A percentile compares a stretch with the other conserved stretches of the same genome.
phyloP scores from a whole-genome alignment of 352 stramenopile species.

The Phytophthora tentaculata region DNA sequence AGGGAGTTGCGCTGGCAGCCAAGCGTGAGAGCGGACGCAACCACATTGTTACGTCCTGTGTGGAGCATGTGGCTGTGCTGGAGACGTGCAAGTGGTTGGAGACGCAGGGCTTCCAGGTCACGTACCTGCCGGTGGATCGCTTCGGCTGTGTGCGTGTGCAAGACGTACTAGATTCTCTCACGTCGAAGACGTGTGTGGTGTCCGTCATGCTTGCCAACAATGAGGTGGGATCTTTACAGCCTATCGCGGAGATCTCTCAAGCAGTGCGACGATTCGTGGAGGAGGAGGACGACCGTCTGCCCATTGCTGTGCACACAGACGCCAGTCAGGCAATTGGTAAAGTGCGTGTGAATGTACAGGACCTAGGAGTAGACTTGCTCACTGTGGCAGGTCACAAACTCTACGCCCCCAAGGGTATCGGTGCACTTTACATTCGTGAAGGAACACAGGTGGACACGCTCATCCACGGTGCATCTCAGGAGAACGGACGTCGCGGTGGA shows the following conservation, averaged over 20 bases:
- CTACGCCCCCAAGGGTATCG: conserved; percentile 95
- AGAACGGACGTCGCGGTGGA: conserved; percentile 92
- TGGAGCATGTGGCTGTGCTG: conserved; percentile 96
- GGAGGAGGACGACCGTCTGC: conserved; percentile 32
- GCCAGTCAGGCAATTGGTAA: conserved; percentile 97
- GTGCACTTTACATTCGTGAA: conserved; percentile 76
- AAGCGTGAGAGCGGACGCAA: conserved; percentile 36
- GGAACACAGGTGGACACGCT: conserved; percentile 65
- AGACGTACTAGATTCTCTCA: conserved; percentile 87
- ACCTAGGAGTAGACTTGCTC: conserved; percentile 93
- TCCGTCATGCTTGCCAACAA: conserved; percentile 99
- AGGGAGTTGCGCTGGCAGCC: conserved; percentile 57
- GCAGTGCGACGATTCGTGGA: conserved; percentile 45
- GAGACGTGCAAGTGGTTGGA: conserved; percentile 76
- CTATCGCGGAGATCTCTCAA: conserved; percentile 88
- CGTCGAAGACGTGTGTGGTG: conserved; percentile 90
- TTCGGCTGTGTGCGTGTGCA: conserved; percentile 57
- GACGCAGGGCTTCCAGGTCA: conserved; percentile 69
- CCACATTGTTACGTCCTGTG: conserved; percentile 93
- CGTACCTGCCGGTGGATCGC: conserved; percentile 68
- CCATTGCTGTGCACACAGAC: conserved; percentile 96
- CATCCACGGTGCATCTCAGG: conserved; percentile 93
- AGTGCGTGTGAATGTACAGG: conserved; percentile 83
- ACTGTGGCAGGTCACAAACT: conserved; percentile 98
- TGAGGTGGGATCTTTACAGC: conserved; percentile 96